Evolutionary conservation across 1,284 basidiomycete genomes (phyloP).

Genomic region (Schizophyllum amplum): DNA sequence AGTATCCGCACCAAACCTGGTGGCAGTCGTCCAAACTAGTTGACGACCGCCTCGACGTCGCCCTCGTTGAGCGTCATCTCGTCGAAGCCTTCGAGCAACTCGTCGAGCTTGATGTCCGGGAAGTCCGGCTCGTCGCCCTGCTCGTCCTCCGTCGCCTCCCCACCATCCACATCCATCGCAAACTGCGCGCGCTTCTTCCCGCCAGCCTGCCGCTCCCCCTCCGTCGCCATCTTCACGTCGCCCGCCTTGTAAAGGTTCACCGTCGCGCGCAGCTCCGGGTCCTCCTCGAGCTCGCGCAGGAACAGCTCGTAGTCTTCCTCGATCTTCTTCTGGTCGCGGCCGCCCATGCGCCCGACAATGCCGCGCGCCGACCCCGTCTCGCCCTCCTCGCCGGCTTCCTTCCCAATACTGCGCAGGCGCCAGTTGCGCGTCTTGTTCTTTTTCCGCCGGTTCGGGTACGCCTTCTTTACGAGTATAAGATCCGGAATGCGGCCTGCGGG

Average conservation of each 20-base stretch:
- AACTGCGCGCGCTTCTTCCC: conserved; percentile 42
- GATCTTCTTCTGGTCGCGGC: conserved; percentile 88
- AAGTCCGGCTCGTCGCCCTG: conserved; percentile 85
- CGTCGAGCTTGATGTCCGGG: conserved; percentile 82
- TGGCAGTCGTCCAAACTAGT: too few species aligned
- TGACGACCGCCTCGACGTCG: neutral
- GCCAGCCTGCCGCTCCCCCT: conserved; percentile 26
- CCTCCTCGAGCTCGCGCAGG: conserved; percentile 93
- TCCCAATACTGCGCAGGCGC: conserved; percentile 91
- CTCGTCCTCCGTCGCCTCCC: conserved; percentile 36
- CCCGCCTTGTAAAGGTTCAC: conserved; percentile 83
- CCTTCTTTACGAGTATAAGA: conserved; percentile 91
- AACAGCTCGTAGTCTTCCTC: conserved; percentile 97
- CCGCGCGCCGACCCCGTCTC: conserved; percentile 71
- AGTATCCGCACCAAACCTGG: too few species aligned
- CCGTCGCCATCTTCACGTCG: conserved; percentile 42
- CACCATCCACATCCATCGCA: conserved; percentile 70
- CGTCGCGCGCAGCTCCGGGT: conserved; percentile 83
- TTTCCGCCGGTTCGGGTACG: conserved; percentile 92
- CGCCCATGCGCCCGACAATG: conserved; percentile 84
- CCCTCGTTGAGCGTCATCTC: conserved; percentile 58
- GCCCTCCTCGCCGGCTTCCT: conserved; percentile 83
- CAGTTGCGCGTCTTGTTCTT: conserved; percentile 82
- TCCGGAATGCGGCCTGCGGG: conserved; percentile 78
- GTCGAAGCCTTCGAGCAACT: conserved; percentile 90